phyloP scores from a whole-genome alignment of 2,329 filamentous ascomycete species.

The Fusarium udum region DNA sequence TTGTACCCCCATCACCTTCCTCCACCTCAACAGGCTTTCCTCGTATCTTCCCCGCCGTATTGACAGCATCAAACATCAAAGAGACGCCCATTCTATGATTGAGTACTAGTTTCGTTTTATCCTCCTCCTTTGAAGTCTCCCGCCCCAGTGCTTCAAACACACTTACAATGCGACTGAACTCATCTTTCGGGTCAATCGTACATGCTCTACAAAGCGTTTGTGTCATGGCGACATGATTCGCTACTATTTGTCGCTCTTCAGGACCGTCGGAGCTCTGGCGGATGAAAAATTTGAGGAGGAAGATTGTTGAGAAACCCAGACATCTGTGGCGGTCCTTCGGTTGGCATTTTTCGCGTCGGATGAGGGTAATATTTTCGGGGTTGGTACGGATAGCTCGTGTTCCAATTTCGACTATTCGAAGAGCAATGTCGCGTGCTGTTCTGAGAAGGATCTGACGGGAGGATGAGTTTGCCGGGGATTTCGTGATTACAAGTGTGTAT shows the following conservation, averaged over 20 bases:
- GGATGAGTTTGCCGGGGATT: neutral
- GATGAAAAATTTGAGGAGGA: constrained; percentile 33
- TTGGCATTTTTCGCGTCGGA: constrained; percentile 10
- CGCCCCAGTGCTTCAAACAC: constrained; percentile 25
- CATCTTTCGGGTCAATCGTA: constrained; percentile 10
- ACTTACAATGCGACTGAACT: constrained; percentile 11
- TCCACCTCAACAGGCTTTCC: constrained; percentile 14
- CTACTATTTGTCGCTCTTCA: constrained; percentile 22
- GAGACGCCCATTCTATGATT: constrained; percentile 34
- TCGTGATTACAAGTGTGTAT: constrained; percentile 23
- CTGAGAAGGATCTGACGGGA: constrained; percentile 23
- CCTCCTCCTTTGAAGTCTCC: neutral
- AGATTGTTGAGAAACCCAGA: constrained; percentile 24
- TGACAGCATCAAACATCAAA: constrained; percentile 15
- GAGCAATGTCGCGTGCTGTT: constrained; percentile 7
- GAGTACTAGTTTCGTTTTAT: neutral
- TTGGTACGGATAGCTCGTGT: neutral
- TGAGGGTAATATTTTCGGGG: neutral
- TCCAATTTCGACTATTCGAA: constrained; percentile 23
- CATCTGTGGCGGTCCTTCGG: constrained; percentile 32
- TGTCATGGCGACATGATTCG: constrained; percentile 21
- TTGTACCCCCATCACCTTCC: neutral
- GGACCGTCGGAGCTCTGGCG: neutral
- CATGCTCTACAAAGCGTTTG: constrained; percentile 15
- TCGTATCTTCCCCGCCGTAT: constrained; percentile 19